Base-by-base conservation (phyloP, 164 flowering plant species). In the Vitis riparia region DNA sequence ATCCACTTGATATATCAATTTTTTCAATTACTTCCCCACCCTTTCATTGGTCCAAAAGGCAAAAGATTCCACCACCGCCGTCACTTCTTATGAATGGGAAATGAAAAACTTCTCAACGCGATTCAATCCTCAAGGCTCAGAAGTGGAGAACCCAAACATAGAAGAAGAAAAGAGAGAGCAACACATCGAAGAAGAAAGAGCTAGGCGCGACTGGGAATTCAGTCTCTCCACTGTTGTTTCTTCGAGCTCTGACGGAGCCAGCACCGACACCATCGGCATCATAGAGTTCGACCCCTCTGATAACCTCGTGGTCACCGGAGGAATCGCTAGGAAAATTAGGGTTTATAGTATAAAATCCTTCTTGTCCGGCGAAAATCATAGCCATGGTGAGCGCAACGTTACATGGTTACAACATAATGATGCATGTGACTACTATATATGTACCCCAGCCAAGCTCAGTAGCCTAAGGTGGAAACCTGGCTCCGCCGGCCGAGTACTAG, bases 361-460 rank as follows among this genome's bases (percentile, higher is more conserved):
- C 65, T 32, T 82, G 12, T 67, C 72, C 3, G 12, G 49, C 19
- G 66, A 52, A 5, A 59, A 12, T 37, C 44, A 37, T 11, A 27
- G 44, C 59, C 59, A 32, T 9, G 66, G 48, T n/a, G 51, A 3
- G 9, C 23, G 55, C 7, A 62, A 57, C 0, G 44, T 37, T 14
- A 29, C 53, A 3, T 15, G 29, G 0, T 27, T 80, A 11, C 85
- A 86, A 67, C 86, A 86, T 62, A 70, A 71, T 1, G 55, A 15
- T 50, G 86, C 84, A 14, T 84, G 84, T 56, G 85, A 80, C 11
- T 82, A 63, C 70, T 87, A 75, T 65, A 80, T 90, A 12, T 87
- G 90, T 70, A 80, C 92, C 2, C 91, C 95, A 14, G 95, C 95
- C 0, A 90, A 90, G 78, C 87, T 88, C 11, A 84, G 90, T 72